phyloP scores from a whole-genome alignment of 2,329 filamentous ascomycete species.

The Ophiostoma montium region DNA sequence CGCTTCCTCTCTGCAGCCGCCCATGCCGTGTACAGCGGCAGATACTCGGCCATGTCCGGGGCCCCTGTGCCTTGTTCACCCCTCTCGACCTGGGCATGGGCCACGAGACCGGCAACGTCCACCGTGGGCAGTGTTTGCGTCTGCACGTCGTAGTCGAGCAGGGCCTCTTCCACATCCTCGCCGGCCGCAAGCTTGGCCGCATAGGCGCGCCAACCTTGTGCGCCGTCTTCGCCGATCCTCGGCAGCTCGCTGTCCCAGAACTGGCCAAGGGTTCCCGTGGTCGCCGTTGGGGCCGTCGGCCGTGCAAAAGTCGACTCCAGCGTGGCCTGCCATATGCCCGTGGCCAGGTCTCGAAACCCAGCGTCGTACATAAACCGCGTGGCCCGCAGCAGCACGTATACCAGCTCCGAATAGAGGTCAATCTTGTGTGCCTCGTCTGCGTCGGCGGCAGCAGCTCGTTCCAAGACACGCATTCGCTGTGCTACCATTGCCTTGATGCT shows the following conservation, averaged over 20 bases:
- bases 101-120: not conserved
- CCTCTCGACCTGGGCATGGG: conserved; percentile 7
- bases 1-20: conserved; percentile 37
- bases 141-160: not conserved
- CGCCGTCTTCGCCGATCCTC: conserved; percentile 59
- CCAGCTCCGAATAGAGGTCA: conserved; percentile 25
- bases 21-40: conserved; percentile 33
- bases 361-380: conserved; percentile 61
- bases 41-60: conserved; percentile 8
- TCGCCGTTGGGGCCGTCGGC: conserved; percentile 22
- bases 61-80: not conserved
- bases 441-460: conserved; percentile 2
- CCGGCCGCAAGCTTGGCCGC: conserved; percentile 17
- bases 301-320: conserved; percentile 58
- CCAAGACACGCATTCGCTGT: conserved; percentile 35
- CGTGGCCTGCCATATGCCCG: conserved; percentile 70
- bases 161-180: conserved; percentile 11
- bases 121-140: conserved; percentile 5
- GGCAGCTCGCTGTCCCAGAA: conserved; percentile 83
- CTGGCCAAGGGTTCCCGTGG: conserved; percentile 20
- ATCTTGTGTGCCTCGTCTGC: not conserved
- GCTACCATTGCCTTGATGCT: conserved; percentile 45
- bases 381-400: conserved; percentile 63
- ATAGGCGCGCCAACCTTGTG: conserved; percentile 56
- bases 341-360: conserved; percentile 63